Base-by-base conservation (phyloP, 495 filamentous ascomycete genomes). In the Hypoxylon fragiforme region DNA sequence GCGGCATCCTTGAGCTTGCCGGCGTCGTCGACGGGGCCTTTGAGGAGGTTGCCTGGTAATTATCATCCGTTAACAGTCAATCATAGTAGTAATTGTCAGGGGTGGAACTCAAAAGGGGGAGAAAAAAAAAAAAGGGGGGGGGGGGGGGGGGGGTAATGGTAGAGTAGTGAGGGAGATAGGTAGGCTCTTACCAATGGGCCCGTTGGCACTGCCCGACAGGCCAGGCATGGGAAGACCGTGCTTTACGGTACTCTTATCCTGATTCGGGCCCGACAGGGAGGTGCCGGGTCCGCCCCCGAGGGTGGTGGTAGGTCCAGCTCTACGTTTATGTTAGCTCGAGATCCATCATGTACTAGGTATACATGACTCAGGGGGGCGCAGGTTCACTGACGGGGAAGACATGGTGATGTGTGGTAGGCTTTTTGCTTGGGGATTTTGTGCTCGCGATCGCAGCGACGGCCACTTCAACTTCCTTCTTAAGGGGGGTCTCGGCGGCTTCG, bases 1-100 rank as follows among this genome's bases (percentile, higher is more conserved):
- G 69, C 71, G 0, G 72, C 71, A 34, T 68, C 68, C 46, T 72
- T 75, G 26, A 73, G 63, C 30, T 67, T 66, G 15, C 73, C 73
- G 12, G 66, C 50, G 7, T 73, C 69, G 35, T 75, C 71, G 11
- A 66, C 61, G 7, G 73, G 63, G 12, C 73, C 73, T 51, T 72
- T 73, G 39, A 75, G 57, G 4, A 75, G 57, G 20, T 63, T 63
- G 7, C 68, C 70, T 68, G 32, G 18, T 24, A n/a, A n/a, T n/a
- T n/a, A n/a, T 20, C 42, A 26, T 16, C 15, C n/a, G n/a, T n/a
- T n/a, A n/a, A n/a, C n/a, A n/a, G n/a, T n/a, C n/a, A n/a, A n/a
- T n/a, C n/a, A n/a, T n/a, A n/a, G n/a, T n/a, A n/a, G n/a, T n/a
- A n/a, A n/a, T n/a, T n/a, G n/a, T n/a, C n/a, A n/a, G n/a, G n/a